Evolutionary conservation across 345 rosid genomes (phyloP).

Genomic region (Boechera retrofracta): DNA sequence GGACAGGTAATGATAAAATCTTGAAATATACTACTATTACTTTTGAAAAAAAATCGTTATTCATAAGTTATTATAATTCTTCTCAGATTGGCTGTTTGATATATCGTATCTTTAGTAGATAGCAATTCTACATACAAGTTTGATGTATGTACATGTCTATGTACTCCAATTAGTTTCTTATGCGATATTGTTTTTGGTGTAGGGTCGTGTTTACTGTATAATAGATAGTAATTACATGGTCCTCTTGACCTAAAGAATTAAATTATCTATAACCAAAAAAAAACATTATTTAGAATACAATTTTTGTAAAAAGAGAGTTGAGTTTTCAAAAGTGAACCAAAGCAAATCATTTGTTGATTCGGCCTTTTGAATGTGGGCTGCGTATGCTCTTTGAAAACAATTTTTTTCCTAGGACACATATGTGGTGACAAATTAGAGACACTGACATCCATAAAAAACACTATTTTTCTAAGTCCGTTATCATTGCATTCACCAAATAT

Average conservation of each 20-base stretch:
- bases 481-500: constrained; percentile 29
- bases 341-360: constrained; percentile 38
- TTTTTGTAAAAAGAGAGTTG: constrained; percentile 20
- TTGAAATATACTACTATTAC: too few relatives aligned
- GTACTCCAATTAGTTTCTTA: background rate
- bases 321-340: constrained; percentile 42
- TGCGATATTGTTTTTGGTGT: background rate
- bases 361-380: constrained; percentile 36
- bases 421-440: constrained; percentile 24
- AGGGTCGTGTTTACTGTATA: background rate
- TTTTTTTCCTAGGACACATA: constrained; percentile 16
- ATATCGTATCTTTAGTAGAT: background rate
- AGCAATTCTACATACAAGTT: background rate
- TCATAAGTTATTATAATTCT: background rate
- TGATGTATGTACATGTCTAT: background rate
- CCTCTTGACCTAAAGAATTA: background rate
- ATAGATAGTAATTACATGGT: background rate
- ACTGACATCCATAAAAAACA: constrained; percentile 32
- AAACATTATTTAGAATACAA: background rate
- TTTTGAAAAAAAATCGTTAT: too few relatives aligned
- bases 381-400: constrained; percentile 4
- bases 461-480: constrained; percentile 31
- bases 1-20: too few relatives aligned
- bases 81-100: background rate
- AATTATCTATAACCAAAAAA: background rate